Conservation (phyloP, 2,329 filamentous ascomycete genomes). For the Trichophyton verrucosum region DNA sequence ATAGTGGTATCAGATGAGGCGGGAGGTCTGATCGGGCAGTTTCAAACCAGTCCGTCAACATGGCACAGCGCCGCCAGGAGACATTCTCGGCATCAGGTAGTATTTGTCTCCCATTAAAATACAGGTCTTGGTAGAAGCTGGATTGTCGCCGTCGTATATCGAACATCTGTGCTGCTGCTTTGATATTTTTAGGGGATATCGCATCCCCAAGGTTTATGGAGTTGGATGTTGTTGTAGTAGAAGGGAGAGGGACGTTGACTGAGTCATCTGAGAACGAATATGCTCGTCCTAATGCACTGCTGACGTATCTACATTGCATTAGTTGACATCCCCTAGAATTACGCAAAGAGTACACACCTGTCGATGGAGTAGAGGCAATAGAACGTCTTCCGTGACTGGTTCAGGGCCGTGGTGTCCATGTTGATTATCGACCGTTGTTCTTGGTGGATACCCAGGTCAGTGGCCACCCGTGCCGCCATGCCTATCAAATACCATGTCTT, state of each 20-base stretch:
- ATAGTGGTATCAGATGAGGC: constrained; percentile 56
- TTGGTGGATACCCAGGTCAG: constrained; percentile 87
- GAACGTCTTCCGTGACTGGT: constrained; percentile 64
- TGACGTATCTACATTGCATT: constrained; percentile 54
- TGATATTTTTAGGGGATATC: constrained; percentile 45
- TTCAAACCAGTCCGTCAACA: constrained; percentile 68
- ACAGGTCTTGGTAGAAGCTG: constrained; percentile 76
- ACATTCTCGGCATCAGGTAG: constrained; percentile 49
- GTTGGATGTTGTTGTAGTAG: constrained; percentile 35
- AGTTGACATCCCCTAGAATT: neutral
- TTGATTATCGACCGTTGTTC: constrained; percentile 63
- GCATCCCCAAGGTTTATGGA: constrained; percentile 16
- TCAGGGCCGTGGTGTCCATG: constrained; percentile 56
- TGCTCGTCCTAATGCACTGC: constrained; percentile 71
- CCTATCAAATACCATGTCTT: constrained; percentile 91
- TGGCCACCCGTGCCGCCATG: constrained; percentile 71
- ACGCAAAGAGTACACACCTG: constrained; percentile 42
- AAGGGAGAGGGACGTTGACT: constrained; percentile 65
- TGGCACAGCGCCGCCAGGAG: constrained; percentile 30
- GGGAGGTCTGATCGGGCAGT: constrained; percentile 57
- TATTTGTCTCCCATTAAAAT: constrained; percentile 59
- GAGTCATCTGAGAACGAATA: constrained; percentile 93
- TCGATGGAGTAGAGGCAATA: constrained; percentile 86
- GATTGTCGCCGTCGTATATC: constrained; percentile 77
- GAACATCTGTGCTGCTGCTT: constrained; percentile 66